Base-by-base conservation (phyloP, 2,329 filamentous ascomycete species). In the Beauveria sp. region DNA sequence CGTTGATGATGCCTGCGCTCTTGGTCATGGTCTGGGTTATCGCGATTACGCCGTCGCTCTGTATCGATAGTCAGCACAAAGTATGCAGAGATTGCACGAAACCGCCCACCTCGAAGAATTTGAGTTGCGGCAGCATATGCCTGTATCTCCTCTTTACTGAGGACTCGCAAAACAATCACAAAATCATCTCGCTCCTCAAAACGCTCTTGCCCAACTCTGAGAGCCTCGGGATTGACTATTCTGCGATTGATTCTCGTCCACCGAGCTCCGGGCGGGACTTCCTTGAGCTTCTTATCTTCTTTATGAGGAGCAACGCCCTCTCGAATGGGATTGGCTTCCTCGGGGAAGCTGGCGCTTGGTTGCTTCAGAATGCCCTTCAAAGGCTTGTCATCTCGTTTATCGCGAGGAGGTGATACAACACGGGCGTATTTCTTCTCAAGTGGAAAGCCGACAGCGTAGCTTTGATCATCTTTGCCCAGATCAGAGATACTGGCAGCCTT, bases 301-400 rank as follows among this genome's bases (percentile, higher is more conserved):
- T 96, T 96, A 70, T 96, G 84, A n/a, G 93, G 93, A 2, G 93
- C 92, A 7, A 96, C 93, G 18, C 93, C 93, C 72, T 97, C 93
- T 22, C 93, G 85, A 42, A 96, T 81, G 0, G 91, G 88, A 66
- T 92, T 88, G 1, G 86, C 84, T 64, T 96, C 89, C 70, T 97
- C 93, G 0, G 93, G 93, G 69, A 97, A 98, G 68, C 88, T 89
- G 28, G 82, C 81, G 18, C 86, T 91, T 1, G 93, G 93, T 60
- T 85, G 83, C 73, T 96, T 95, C 49, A 98, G 79, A 61, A 98
- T 98, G 18, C 92, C 88, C 73, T 89, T 95, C 63, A 91, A 83
- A 20, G 85, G 83, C 65, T 90, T 89, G 46, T 82, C 81, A 20
- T 90, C 87, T 22, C 79, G 77, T 69, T 85, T 82, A 63, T 85